phyloP scores from a whole-genome alignment of 2,329 filamentous ascomycete species.

The Chaetothyriales sp. region DNA sequence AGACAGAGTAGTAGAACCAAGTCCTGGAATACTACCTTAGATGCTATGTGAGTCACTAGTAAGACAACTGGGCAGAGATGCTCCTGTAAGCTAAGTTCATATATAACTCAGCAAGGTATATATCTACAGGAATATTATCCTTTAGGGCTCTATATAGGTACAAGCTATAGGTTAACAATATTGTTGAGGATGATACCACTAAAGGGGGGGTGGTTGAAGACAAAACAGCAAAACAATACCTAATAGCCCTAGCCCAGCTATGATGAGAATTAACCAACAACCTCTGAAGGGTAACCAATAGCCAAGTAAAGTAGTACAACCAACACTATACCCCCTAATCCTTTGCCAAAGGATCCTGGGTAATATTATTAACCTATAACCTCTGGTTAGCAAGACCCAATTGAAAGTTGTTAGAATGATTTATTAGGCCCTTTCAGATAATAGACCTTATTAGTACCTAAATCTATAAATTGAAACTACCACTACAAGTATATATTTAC shows the following conservation, averaged over 20 bases:
- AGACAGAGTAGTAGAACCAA: conserved; percentile 5
- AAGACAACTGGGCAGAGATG: conserved; percentile 2
- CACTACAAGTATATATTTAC: not conserved
- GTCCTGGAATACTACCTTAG: conserved; percentile 4
- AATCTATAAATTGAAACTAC: not conserved
- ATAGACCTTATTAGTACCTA: not conserved
- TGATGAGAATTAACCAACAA: no score
- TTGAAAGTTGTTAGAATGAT: not conserved
- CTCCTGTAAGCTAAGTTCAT: not conserved
- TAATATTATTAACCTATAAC: not conserved
- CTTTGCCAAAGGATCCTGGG: not conserved
- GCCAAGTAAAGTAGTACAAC: not conserved
- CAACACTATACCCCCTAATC: not conserved
- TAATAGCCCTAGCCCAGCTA: no score
- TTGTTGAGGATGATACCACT: no score
- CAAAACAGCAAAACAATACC: no score
- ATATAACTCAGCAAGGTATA: not conserved
- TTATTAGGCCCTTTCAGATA: not conserved
- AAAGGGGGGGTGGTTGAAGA: no score
- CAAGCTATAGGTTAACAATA: not conserved
- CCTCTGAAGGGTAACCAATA: no score
- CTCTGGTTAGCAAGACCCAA: not conserved
- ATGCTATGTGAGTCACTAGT: conserved; percentile 3
- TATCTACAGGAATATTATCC: not conserved
- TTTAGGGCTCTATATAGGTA: not conserved